Evolutionary conservation across 2,329 filamentous ascomycete genomes (phyloP).

Genomic region (Pestalotiopsis sp.): DNA sequence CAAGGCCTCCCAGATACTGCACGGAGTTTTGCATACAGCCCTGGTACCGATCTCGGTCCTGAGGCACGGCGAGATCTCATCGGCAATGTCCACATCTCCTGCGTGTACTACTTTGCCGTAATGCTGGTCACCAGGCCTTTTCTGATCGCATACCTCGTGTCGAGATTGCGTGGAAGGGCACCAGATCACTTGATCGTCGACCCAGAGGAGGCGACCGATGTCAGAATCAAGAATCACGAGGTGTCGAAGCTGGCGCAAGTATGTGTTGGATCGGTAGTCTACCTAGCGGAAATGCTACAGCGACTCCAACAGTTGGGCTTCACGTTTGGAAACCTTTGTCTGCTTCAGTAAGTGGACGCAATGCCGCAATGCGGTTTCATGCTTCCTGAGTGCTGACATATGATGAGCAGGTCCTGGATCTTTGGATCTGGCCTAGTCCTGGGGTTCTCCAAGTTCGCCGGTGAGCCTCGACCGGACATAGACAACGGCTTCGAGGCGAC

Average conservation of each 20-base stretch:
- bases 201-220: not conserved
- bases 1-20: not conserved
- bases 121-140: conserved; percentile 3
- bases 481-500: not conserved
- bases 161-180: not conserved
- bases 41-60: not conserved
- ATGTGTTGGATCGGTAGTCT: not conserved
- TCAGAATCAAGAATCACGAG: not conserved
- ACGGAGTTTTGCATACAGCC: not conserved
- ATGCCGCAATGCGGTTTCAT: too few species aligned
- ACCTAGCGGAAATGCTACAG: not conserved
- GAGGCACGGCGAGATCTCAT: not conserved
- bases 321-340: not conserved
- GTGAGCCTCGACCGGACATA: not conserved
- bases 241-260: conserved; percentile 5
- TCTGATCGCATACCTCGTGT: not conserved
- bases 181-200: conserved; percentile 4
- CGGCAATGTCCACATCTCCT: not conserved
- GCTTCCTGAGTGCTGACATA: not conserved
- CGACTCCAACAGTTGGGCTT: not conserved
- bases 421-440: not conserved
- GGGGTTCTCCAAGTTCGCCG: not conserved
- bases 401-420: not conserved
- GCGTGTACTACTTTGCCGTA: conserved; percentile 1
- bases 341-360: conserved; percentile 1